Base-by-base conservation (phyloP, 495 filamentous ascomycete species). In the Talaromyces thailandensis region DNA sequence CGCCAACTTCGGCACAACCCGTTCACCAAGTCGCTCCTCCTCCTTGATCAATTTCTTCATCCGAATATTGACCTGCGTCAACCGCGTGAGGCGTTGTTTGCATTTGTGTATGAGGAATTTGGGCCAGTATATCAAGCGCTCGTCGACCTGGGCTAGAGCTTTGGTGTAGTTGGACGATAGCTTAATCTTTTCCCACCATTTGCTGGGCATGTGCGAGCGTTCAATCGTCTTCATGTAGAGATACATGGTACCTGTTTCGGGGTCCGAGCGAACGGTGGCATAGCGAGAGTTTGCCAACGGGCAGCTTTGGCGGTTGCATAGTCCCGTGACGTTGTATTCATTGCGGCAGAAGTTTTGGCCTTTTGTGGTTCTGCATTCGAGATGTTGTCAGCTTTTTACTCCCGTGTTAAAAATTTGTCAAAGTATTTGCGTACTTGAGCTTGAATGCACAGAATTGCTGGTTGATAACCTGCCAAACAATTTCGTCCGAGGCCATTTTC, bases 221-320 rank as follows among this genome's bases (percentile, higher is more conserved):
- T 96, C 92, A 66, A 93, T 83, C 3, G 92, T 96, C 78, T 97
- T 98, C 82, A 97, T 95, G 83, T 96, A 98, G 60, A 98, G 87
- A 76, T 96, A 98, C 67, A 98, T 86, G 24, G 82, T 83, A 52
- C 90, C 91, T 28, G 90, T 92, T 50, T 86, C 84, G 35, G 91
- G 86, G 67, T 93, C 84, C 26, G 87, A 83, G 63, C 95, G 90
- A 63, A 98, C 84, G 16, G 94, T 98, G 50, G 94, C 95, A 81
- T 98, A 98, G 25, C 92, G 89, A 60, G 86, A 90, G 78, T 97
- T 98, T 66, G 94, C 94, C 57, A 98, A 88, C 23, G 94, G 94
- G 74, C 94, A 98, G 60, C 91, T 91, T 72, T 96, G 92, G 55
- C 91, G 84, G 73, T 93, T 95, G 84, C 95, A 98, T 57, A 98